Percentiles rank a stretch among this genome's conserved stretches.
Conservation (phyloP, 2,329 filamentous ascomycete species). For the Epicoccum nigrum region DNA sequence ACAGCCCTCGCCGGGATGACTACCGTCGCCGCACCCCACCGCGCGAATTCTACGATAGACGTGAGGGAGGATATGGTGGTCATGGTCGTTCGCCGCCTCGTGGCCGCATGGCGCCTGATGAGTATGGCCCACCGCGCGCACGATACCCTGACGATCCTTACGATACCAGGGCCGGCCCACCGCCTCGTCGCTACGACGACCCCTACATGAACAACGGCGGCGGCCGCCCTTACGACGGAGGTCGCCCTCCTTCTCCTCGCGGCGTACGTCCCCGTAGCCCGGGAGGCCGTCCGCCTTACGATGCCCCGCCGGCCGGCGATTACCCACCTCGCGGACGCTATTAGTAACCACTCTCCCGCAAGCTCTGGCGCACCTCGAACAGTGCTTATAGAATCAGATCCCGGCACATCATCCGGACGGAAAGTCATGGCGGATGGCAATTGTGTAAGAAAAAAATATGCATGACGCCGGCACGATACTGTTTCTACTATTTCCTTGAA, state of each 20-base stretch:
- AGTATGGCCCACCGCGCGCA: conserved; percentile 68
- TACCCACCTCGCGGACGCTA: conserved; percentile 51
- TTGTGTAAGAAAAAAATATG: background rate
- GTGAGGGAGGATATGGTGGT: conserved; percentile 64
- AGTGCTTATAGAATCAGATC: conserved; percentile 17
- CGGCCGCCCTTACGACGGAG: conserved; percentile 59
- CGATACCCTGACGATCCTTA: conserved; percentile 79
- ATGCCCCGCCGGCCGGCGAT: conserved; percentile 46
- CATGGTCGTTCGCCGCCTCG: conserved; percentile 69
- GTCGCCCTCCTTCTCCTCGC: conserved; percentile 52
- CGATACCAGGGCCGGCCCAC: conserved; percentile 59
- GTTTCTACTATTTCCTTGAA: conserved; percentile 4
- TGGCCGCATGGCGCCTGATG: conserved; percentile 75
- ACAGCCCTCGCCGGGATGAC: conserved; percentile 85
- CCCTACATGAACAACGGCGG: conserved; percentile 67
- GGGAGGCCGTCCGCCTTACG: conserved; percentile 67
- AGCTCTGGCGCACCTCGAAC: conserved; percentile 3
- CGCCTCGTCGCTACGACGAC: conserved; percentile 62
- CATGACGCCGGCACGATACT: conserved; percentile 4
- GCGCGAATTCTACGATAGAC: conserved; percentile 85
- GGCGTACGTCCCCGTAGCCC: conserved; percentile 52
- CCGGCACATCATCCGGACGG: conserved; percentile 8
- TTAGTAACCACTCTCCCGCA: conserved; percentile 32
- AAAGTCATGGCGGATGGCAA: conserved; percentile 1
- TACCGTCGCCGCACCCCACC: conserved; percentile 81